phyloP scores from a whole-genome alignment of 1,284 basidiomycete species.

The Gymnopus androsaceus region DNA sequence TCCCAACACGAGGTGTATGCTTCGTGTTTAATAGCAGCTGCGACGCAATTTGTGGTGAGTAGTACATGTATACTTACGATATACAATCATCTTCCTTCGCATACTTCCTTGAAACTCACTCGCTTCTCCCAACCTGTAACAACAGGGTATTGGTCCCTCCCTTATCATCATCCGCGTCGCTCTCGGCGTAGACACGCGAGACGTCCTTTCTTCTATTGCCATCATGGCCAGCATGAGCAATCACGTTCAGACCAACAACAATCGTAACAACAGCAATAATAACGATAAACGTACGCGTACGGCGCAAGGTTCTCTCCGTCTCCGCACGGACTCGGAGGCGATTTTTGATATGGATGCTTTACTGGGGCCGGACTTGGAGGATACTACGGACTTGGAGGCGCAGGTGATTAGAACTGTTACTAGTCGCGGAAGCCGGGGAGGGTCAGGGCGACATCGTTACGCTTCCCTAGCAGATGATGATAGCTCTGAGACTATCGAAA shows the following conservation, averaged over 20 bases:
- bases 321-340: not conserved
- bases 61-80: not conserved
- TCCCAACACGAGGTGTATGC: not conserved
- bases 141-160: constrained; percentile 6
- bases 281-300: too few species aligned
- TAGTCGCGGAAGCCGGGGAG: too few species aligned
- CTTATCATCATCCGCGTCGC: constrained; percentile 8
- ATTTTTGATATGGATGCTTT: not conserved
- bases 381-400: not conserved
- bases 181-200: not conserved
- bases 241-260: too few species aligned
- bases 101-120: not conserved
- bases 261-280: not conserved
- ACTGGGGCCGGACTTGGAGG: not conserved
- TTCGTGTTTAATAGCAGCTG: not conserved
- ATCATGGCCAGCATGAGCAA: constrained; percentile 6
- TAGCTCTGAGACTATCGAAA: not conserved
- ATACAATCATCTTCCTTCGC: not conserved
- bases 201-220: not conserved
- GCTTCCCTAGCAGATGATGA: not conserved
- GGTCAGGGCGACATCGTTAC: too few species aligned
- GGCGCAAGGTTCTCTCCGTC: too few species aligned
- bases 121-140: too few species aligned
- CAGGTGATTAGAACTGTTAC: too few species aligned
- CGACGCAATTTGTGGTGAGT: constrained; percentile 9